Base-by-base conservation (phyloP, 2,329 filamentous ascomycete species). In the Colletotrichum filicis region DNA sequence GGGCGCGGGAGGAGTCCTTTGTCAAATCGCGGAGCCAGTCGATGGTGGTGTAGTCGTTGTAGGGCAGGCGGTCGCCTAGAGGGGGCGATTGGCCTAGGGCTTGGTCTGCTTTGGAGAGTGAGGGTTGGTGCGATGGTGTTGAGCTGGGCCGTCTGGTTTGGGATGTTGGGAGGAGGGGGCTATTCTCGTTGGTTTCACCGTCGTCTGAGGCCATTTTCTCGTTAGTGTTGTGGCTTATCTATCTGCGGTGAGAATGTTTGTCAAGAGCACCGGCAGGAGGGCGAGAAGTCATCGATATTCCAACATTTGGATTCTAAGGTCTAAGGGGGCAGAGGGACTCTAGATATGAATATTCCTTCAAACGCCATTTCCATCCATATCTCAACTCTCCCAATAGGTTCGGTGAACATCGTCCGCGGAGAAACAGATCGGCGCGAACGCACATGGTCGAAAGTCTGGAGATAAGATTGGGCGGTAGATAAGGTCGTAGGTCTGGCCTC, bases 1-100 rank as follows among this genome's bases (percentile, higher is more conserved):
- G 69, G 67, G 79, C 80, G 11, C 80, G 82, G 80, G 66, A 85
- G 82, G n/a, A 88, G 75, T 90, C 88, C 80, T 89, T 90, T 78
- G 90, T 87, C 68, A 91, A 79, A 76, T 90, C 88, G 78, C 90
- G 89, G 11, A 91, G 82, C 89, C 89, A 91, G 79, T 92, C 89
- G 70, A 91, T 91, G 1, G 89, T 90, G 8, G 87, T 88, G 75
- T 92, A 91, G 74, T 91, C 87, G 76, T 90, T 90, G 77, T 91
- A 92, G 0, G 88, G 86, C 24, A 91, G 78, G 64, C 88, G 81
- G 77, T 91, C 89, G 55, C 88, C 88, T 12, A 89, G 32, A 0
- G 66, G 26, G 1, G 60, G 60, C 0, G 67, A 35, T 52, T 66
- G 66, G 28, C 57, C 71, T 5, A 52, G 71, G 49, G 66, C 53